A percentile compares a stretch with the other conserved stretches of the same genome.
These are phyloP conservation scores for Fraxinus americana DNA, from an alignment of 257 asterid genomes.

Conservation along the genomic window DNA sequence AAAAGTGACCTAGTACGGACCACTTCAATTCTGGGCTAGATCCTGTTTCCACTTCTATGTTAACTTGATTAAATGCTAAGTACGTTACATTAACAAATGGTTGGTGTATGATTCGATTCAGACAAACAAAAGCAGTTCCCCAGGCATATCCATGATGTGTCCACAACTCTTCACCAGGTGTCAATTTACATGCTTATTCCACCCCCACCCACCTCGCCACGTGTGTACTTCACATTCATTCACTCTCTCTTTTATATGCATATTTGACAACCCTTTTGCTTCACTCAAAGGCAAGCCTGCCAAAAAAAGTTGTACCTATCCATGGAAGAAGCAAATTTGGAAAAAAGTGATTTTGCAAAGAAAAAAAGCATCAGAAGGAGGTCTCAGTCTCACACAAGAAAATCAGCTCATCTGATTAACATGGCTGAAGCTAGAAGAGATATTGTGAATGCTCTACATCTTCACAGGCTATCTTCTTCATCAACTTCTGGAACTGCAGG, in stretches of 20 bases:
- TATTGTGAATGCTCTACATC: conserved; percentile 40
- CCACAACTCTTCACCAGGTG: conserved; percentile 27
- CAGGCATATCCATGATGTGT: conserved; percentile 23
- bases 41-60: neutral
- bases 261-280: neutral
- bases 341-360: conserved; percentile 5
- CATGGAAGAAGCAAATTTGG: conserved; percentile 8
- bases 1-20: neutral
- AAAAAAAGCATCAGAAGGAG: conserved; percentile 30
- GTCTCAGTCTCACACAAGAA: conserved; percentile 28
- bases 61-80: neutral
- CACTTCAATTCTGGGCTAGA: neutral
- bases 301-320: neutral
- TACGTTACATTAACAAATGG: neutral
- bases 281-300: neutral
- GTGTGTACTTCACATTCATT: neutral
- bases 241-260: neutral
- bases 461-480: conserved; percentile 31
- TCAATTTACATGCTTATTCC: conserved; percentile 30
- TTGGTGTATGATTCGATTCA: conserved; percentile 11
- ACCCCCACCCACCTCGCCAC: neutral
- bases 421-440: conserved; percentile 51
- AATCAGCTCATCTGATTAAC: conserved; percentile 23
- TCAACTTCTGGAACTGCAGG: conserved; percentile 2
- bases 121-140: conserved; percentile 21